A percentile compares a stretch with the other conserved stretches of the same genome.
Evolutionary conservation across 2,329 filamentous ascomycete species (phyloP).

Genomic region (Tothia fuscella): DNA sequence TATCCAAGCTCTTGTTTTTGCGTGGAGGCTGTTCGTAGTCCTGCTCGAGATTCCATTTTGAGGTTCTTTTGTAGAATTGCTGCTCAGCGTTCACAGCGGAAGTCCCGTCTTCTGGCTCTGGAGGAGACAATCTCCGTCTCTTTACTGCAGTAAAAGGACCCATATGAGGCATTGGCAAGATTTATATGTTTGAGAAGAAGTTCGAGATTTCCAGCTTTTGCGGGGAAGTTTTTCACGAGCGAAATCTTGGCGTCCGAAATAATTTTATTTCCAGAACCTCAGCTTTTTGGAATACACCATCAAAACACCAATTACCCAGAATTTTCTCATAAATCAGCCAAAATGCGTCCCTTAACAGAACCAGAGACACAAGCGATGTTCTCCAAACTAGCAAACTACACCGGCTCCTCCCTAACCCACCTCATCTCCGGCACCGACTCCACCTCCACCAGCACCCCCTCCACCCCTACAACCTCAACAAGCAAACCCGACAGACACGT

Average conservation of each 20-base stretch:
- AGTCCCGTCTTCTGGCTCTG: constrained; percentile 14
- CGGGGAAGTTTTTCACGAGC: too few species aligned
- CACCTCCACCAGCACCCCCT: constrained; percentile 77
- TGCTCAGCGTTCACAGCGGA: not conserved
- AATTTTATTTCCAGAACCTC: not conserved
- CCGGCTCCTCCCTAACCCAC: constrained; percentile 72
- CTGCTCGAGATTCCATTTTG: constrained; percentile 73
- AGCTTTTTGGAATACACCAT: not conserved
- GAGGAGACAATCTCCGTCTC: constrained; percentile 26
- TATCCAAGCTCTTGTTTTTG: constrained; percentile 69
- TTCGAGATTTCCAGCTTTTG: too few species aligned
- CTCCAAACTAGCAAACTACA: constrained; percentile 88
- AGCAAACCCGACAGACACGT: constrained; percentile 51
- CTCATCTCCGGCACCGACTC: constrained; percentile 40
- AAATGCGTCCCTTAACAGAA: constrained; percentile 74
- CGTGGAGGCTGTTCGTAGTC: constrained; percentile 73
- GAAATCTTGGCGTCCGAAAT: too few species aligned
- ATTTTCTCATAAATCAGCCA: constrained; percentile 17
- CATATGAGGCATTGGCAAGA: too few species aligned
- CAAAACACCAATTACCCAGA: constrained; percentile 13
- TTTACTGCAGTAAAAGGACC: too few species aligned
- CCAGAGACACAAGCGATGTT: constrained; percentile 71
- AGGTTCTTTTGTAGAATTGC: not conserved
- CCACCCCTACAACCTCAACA: constrained; percentile 48
- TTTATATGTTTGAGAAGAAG: too few species aligned